phyloP scores from a whole-genome alignment of 495 filamentous ascomycete species.

The Xylaria longipes region DNA sequence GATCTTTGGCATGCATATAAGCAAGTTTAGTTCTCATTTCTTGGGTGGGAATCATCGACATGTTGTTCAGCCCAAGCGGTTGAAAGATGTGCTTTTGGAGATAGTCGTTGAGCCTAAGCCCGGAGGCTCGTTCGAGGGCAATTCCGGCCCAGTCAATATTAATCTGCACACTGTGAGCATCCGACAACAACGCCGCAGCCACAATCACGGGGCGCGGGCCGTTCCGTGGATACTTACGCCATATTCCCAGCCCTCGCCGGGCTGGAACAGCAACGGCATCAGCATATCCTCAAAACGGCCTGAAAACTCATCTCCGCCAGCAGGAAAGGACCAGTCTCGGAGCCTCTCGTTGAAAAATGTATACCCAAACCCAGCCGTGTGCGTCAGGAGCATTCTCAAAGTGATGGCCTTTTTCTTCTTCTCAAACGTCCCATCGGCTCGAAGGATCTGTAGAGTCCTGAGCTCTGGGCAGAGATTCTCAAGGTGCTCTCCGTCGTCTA shows the following conservation, averaged over 20 bases:
- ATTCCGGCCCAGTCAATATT: constrained; percentile 67
- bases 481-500: constrained; percentile 59
- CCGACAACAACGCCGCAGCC: not conserved
- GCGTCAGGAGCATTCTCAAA: constrained; percentile 65
- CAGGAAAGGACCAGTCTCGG: constrained; percentile 50
- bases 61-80: constrained; percentile 59
- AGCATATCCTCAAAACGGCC: constrained; percentile 54
- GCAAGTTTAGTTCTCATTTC: constrained; percentile 58
- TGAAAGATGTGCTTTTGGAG: constrained; percentile 60
- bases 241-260: constrained; percentile 64
- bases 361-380: constrained; percentile 63
- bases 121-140: constrained; percentile 59
- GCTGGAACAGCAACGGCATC: constrained; percentile 61
- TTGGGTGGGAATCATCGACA: constrained; percentile 59
- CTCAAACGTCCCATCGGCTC: constrained; percentile 46
- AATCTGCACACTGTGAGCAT: constrained; percentile 39
- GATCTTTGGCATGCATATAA: constrained; percentile 53
- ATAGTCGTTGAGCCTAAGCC: constrained; percentile 59
- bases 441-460: constrained; percentile 27
- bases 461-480: constrained; percentile 38
- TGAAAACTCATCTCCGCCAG: constrained; percentile 61
- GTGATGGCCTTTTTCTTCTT: constrained; percentile 63
- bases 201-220: not conserved
- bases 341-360: constrained; percentile 61
- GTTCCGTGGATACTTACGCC: constrained; percentile 50